These are phyloP conservation scores for Ilex aquifolium DNA, from an alignment of 257 asterid species.

Conservation along the genomic window DNA sequence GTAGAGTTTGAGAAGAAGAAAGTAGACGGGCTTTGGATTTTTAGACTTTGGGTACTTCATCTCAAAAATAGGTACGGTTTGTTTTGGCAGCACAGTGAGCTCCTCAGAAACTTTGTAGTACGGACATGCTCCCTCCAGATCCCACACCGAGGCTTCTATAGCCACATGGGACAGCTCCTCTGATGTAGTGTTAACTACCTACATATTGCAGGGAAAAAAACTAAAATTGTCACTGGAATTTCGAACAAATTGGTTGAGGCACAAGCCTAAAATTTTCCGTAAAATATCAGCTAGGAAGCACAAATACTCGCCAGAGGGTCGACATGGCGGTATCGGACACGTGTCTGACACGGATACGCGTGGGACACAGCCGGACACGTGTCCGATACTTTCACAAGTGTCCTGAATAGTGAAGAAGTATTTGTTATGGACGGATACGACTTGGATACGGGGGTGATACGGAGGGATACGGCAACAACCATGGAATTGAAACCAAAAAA, in stretches of 20 bases:
- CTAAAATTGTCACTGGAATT: background rate
- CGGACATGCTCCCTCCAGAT: conserved; percentile 64
- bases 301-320: no score
- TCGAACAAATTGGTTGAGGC: background rate
- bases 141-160: conserved; percentile 80
- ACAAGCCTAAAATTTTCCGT: no score
- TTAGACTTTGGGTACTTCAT: conserved; percentile 72
- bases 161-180: conserved; percentile 57
- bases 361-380: no score
- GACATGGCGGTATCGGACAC: no score
- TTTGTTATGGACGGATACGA: no score
- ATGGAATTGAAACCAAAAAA: no score
- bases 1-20: conserved; percentile 86
- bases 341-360: no score
- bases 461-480: no score
- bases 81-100: conserved; percentile 60
- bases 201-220: background rate
- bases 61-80: conserved; percentile 48
- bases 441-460: no score
- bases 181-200: conserved; percentile 73
- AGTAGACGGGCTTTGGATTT: conserved; percentile 67
- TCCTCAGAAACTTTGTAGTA: conserved; percentile 56
- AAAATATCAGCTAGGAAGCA: no score
- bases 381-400: no score
- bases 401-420: no score